Base-by-base conservation (phyloP, 2,329 filamentous ascomycete species). In the Aurifilum marmelostoma region DNA sequence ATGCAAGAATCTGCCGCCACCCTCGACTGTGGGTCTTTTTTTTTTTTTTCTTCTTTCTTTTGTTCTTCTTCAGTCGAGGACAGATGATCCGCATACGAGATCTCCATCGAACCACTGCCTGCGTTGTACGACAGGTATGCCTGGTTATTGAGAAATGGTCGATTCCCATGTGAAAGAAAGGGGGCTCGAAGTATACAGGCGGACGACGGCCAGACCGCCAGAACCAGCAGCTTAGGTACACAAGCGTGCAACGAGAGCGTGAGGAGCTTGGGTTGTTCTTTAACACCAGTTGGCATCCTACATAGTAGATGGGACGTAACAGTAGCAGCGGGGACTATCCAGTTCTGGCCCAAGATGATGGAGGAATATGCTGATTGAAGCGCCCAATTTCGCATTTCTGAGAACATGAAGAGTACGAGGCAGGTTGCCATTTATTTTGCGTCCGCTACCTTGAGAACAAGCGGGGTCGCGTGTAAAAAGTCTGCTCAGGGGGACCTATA, bases 41-140 rank as follows among this genome's bases (percentile, higher is more conserved):
- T 2, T 47, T n/a, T 21, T n/a, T 9, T 47, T 47, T 47, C n/a
- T 7, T n/a, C 9, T n/a, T 8, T 8, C 2, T 2, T n/a, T 47
- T 3, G 9, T 7, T 43, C 41, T 47, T 16, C 11, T n/a, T 11
- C 43, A 14, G 32, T 59, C 56, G 56, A 37, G 32, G 56, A 37
- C 56, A 37, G 56, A 37, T 37, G 29, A 59, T 37, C 56, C 32
- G 56, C 56, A 59, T 59, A 21, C 56, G 29, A 59, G 56, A 24
- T 59, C 29, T 59, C 21, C 16, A 21, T 59, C 32, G 56, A 59
- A 59, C 32, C 56, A 59, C 32, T 11, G 29, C 12, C 21, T 59
- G 32, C 11, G 18, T n/a, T 24, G 56, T 21, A 37, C 56, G 32
- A 21, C 32, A 37, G 21, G 18, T 37, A 56, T 56, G 24, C 24